Percentiles rank a stretch among this genome's conserved stretches.
These are phyloP conservation scores for Microdochium bolleyi DNA, from an alignment of 2,329 filamentous ascomycete genomes.

Conservation along the genomic window DNA sequence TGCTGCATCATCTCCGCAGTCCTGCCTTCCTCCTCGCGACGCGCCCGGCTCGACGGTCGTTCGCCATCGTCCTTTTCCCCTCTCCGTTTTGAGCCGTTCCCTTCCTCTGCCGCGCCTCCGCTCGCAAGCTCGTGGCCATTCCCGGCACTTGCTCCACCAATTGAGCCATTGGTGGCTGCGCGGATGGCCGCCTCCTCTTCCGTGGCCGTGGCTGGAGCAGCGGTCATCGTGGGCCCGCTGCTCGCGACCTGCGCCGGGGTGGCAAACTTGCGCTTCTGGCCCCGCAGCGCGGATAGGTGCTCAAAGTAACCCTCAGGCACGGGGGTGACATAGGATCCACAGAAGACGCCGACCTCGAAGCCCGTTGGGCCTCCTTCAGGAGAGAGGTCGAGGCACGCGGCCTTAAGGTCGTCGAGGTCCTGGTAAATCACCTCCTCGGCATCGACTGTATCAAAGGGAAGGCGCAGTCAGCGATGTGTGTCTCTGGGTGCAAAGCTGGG, in stretches of 20 bases:
- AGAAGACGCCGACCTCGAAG: constrained; percentile 91
- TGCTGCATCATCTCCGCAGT: constrained; percentile 2
- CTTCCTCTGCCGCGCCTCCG: not conserved
- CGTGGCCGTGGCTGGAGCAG: constrained; percentile 4
- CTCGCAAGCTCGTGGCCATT: too few relatives aligned
- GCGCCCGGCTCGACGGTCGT: constrained; percentile 4
- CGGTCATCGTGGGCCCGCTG: constrained; percentile 1
- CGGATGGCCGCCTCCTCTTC: constrained; percentile 1
- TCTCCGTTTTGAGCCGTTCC: not conserved
- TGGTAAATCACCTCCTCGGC: constrained; percentile 57
- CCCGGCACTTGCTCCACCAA: not conserved
- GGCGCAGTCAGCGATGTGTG: not conserved
- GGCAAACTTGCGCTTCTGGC: constrained; percentile 53
- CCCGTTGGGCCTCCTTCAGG: constrained; percentile 47
- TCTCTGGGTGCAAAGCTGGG: too few relatives aligned
- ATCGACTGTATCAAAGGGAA: constrained; percentile 41
- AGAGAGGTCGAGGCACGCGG: constrained; percentile 66
- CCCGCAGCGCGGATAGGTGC: constrained; percentile 64
- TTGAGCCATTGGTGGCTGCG: not conserved
- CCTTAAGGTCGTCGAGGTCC: constrained; percentile 69
- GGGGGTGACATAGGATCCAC: constrained; percentile 75
- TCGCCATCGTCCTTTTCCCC: constrained; percentile 1
- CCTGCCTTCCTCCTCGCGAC: constrained; percentile 2
- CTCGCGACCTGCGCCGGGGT: constrained; percentile 3
- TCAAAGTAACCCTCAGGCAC: constrained; percentile 77